Percentiles rank a stretch among this genome's conserved stretches.
These are phyloP conservation scores for Blastobotrys raffinosifermentans DNA, from an alignment of 1,139 yeast species.

Conservation along the genomic window DNA sequence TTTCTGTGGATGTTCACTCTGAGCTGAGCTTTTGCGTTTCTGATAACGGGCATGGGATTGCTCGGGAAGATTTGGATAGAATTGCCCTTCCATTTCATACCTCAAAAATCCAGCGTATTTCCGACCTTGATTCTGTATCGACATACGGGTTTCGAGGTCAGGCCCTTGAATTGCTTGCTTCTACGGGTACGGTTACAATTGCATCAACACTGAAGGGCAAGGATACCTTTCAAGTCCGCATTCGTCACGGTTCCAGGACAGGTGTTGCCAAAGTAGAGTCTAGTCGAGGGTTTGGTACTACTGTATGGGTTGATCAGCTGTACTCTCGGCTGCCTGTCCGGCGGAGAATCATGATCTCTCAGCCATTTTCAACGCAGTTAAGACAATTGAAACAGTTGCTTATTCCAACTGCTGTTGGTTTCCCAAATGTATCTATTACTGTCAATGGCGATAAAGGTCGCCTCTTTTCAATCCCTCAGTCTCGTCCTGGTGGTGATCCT, in stretches of 20 bases:
- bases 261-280: conserved; percentile 7
- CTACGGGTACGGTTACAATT: conserved; percentile 25
- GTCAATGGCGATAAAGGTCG: neutral
- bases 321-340: conserved; percentile 59
- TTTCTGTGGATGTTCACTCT: conserved; percentile 40
- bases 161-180: conserved; percentile 25
- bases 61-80: conserved; percentile 45
- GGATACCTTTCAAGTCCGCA: conserved; percentile 18
- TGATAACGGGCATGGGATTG: conserved; percentile 53
- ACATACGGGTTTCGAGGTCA: conserved; percentile 37
- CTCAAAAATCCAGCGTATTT: conserved; percentile 41
- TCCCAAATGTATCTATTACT: neutral
- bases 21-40: conserved; percentile 38
- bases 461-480: neutral
- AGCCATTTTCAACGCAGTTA: conserved; percentile 16
- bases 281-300: conserved; percentile 44
- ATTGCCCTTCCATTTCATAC: conserved; percentile 38
- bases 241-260: conserved; percentile 16
- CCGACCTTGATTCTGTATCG: conserved; percentile 4
- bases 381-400: conserved; percentile 2
- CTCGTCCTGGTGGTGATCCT: no score
- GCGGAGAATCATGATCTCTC: conserved; percentile 28
- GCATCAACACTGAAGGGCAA: no score
- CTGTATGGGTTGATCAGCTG: conserved; percentile 42
- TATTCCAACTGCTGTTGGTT: conserved; percentile 1